A percentile compares a stretch with the other conserved stretches of the same genome.
phyloP scores from a whole-genome alignment of 331 rosid genomes.

The Phaseolus coccineus region DNA sequence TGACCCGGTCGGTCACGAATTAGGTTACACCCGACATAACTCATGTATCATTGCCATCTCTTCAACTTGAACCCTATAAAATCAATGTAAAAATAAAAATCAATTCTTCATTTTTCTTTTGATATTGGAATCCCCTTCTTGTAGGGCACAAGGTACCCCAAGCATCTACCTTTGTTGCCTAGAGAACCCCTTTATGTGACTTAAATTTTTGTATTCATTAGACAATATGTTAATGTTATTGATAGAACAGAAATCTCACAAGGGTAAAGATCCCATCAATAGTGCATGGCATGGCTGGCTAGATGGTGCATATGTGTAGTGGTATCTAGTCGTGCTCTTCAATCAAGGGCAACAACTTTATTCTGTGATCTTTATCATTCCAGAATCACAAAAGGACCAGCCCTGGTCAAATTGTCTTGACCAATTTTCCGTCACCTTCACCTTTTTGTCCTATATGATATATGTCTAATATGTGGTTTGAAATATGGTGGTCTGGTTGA shows the following conservation, averaged over 20 bases:
- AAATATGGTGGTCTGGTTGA: too few relatives aligned
- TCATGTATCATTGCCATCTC: background rate
- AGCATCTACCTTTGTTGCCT: constrained; percentile 31
- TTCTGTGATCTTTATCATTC: constrained; percentile 46
- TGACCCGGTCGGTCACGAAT: constrained; percentile 46
- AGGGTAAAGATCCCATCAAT: constrained; percentile 18
- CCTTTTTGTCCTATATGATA: background rate
- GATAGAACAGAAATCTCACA: constrained; percentile 6
- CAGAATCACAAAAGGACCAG: constrained; percentile 37
- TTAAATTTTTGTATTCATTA: constrained; percentile 42
- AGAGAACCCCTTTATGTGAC: constrained; percentile 19
- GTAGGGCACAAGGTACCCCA: constrained; percentile 31
- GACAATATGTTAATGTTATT: background rate
- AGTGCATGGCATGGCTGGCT: constrained; percentile 30
- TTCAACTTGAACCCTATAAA: background rate
- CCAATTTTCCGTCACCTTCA: constrained; percentile 45
- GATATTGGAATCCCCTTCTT: background rate
- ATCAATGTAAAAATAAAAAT: too few relatives aligned
- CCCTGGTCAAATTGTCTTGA: constrained; percentile 39
- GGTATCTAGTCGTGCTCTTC: constrained; percentile 30
- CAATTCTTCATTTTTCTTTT: too few relatives aligned
- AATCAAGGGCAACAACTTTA: constrained; percentile 34
- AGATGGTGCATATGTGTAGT: constrained; percentile 28
- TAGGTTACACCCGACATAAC: constrained; percentile 41
- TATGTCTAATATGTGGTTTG: too few relatives aligned